Base-by-base conservation (phyloP, 768 basidiomycete genomes). In the Naganishia randhawae region DNA sequence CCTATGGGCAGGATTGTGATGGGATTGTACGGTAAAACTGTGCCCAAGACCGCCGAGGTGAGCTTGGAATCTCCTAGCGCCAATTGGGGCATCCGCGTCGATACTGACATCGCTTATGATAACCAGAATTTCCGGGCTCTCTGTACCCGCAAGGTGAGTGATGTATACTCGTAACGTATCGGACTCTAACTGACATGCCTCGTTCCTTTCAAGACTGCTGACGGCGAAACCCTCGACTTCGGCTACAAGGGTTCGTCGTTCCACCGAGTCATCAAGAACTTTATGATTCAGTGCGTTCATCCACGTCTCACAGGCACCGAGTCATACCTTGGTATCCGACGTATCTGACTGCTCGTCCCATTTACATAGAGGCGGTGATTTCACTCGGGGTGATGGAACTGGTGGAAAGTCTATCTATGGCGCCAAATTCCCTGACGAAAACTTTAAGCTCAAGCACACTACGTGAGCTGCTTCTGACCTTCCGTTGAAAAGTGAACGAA, bases 381-480 rank as follows among this genome's bases (percentile, higher is more conserved):
- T 97, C 82, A 96, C 79, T 14, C 71, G 71, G 54, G 79, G 79
- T 25, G 81, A 81, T 65, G 80, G 80, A 33, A 79, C 78, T n/a
- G 80, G 80, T 53, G 79, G 81, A 57, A 69, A 73, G 50, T 74
- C 64, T 3, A 94, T 95, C 81, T 94, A 93, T 75, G 92, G 92
- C 53, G 86, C 88, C 73, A 84, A 84, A 76, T 99, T 99, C 81
- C 84, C 88, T 64, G 95, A 98, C 73, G 96, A 98, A 84, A 98
- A 97, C 85, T 96, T 93, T 85, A 96, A 97, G 85, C 89, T 98
- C 80, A 88, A 87, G 80, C 95, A 99, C 84, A 89, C 90, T 74
- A 73, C 37, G 57, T 41, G 29, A 25, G 57, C 41, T 48, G 8
- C 50, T 13, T 37, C 17, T 29, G 13, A 1, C 48, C 32, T 4